Evolutionary conservation across 2,329 filamentous ascomycete species (phyloP).

Genomic region (Hymenoscyphus scutula): DNA sequence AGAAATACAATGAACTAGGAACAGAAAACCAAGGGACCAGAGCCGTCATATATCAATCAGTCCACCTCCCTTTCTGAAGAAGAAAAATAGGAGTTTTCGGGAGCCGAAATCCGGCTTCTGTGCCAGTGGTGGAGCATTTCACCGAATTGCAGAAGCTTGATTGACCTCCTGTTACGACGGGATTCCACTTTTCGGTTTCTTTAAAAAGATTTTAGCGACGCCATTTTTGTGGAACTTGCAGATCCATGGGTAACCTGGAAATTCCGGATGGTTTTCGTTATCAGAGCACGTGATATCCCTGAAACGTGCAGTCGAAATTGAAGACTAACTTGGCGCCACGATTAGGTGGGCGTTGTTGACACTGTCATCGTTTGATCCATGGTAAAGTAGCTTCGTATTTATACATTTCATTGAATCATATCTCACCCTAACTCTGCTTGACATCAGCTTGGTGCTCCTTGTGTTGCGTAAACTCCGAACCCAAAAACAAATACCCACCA

Average conservation of each 20-base stretch:
- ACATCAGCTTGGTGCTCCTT: slow-evolving; percentile 6
- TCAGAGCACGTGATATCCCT: not conserved
- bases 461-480: not conserved
- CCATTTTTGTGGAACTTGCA: not conserved
- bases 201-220: not conserved
- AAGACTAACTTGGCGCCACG: too few species aligned
- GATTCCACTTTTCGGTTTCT: not conserved
- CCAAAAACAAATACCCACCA: not conserved
- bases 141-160: too few species aligned
- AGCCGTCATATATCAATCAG: too few species aligned
- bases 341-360: not conserved
- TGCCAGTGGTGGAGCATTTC: too few species aligned
- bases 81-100: too few species aligned
- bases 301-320: not conserved
- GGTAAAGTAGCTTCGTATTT: not conserved
- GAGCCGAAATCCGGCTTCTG: too few species aligned
- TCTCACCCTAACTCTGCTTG: not conserved
- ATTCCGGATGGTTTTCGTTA: not conserved
- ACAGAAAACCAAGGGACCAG: not conserved
- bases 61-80: too few species aligned
- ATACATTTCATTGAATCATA: slow-evolving; percentile 3
- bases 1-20: not conserved
- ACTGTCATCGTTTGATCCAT: not conserved
- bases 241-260: not conserved
- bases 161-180: not conserved